A percentile compares a stretch with the other conserved stretches of the same genome.
Evolutionary conservation across 208 protist species (phyloP).

Genomic region (Trypanosoma scelopori): DNA sequence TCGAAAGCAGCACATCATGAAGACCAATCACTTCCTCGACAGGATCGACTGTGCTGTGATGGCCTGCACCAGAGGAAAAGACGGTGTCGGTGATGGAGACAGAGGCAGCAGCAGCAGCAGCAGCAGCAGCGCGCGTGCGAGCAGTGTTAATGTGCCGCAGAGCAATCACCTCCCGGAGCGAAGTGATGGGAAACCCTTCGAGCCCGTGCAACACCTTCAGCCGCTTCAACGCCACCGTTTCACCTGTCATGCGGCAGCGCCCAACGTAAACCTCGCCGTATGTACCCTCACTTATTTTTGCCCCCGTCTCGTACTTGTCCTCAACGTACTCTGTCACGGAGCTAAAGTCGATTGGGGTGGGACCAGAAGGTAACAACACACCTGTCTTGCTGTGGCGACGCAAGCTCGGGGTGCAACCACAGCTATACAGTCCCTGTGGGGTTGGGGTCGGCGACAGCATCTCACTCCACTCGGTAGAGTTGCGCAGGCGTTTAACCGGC

Average conservation of each 20-base stretch:
- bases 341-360: constrained; percentile 45
- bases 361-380: constrained; percentile 57
- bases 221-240: constrained; percentile 79
- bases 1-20: constrained; percentile 78
- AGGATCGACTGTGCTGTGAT: constrained; percentile 27
- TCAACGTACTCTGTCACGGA: constrained; percentile 54
- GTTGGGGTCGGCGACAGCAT: constrained; percentile 40
- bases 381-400: constrained; percentile 48
- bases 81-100: no score
- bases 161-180: constrained; percentile 84
- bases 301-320: constrained; percentile 62
- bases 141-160: constrained; percentile 71
- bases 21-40: constrained; percentile 68
- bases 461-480: constrained; percentile 19
- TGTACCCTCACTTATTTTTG: constrained; percentile 95
- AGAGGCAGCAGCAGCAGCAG: no score
- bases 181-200: constrained; percentile 89
- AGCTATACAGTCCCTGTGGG: constrained; percentile 32
- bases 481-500: constrained; percentile 11
- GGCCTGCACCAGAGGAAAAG: no score
- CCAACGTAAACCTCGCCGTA: constrained; percentile 96
- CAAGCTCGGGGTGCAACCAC: constrained; percentile 24
- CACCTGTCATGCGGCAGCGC: constrained; percentile 39
- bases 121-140: constrained; percentile 23
- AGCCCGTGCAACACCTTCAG: constrained; percentile 76